These are phyloP conservation scores for Curvularia lunata DNA, from an alignment of 2,329 filamentous ascomycete genomes.

Conservation along the genomic window DNA sequence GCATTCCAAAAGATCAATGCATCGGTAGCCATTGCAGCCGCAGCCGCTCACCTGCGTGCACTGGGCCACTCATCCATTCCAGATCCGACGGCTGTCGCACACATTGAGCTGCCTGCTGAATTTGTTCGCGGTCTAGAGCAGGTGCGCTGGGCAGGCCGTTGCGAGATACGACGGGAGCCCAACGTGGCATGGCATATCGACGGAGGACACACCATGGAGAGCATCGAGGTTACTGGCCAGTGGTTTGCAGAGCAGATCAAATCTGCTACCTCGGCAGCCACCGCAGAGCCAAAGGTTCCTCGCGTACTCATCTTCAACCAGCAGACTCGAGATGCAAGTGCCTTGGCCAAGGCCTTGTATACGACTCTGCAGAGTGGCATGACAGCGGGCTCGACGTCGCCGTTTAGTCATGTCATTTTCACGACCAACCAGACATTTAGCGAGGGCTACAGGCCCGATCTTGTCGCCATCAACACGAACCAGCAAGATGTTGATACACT, in stretches of 20 bases:
- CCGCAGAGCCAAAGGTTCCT: constrained; percentile 28
- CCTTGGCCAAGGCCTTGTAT: constrained; percentile 69
- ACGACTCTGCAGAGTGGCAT: constrained; percentile 56
- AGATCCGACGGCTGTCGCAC: constrained; percentile 34
- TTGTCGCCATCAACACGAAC: constrained; percentile 67
- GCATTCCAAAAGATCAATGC: constrained; percentile 70
- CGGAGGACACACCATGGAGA: constrained; percentile 86
- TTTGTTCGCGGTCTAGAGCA: constrained; percentile 70
- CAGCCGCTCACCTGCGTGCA: constrained; percentile 62
- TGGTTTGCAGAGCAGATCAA: constrained; percentile 70
- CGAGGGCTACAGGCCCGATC: constrained; percentile 67
- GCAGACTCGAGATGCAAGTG: constrained; percentile 77
- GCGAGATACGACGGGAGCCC: constrained; percentile 67
- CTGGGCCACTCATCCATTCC: constrained; percentile 53
- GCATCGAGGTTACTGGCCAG: constrained; percentile 73
- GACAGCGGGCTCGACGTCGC: constrained; percentile 35
- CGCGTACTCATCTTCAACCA: constrained; percentile 89
- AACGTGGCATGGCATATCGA: constrained; percentile 79
- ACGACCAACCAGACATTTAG: constrained; percentile 76
- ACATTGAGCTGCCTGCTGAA: constrained; percentile 61
- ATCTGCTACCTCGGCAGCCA: constrained; percentile 43
- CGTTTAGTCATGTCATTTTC: constrained; percentile 79
- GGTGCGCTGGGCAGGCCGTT: constrained; percentile 76
- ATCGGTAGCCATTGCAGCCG: constrained; percentile 65
- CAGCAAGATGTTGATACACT: constrained; percentile 63